Base-by-base conservation (phyloP, 78 protist genomes). In the Polysphondylium violaceum region DNA sequence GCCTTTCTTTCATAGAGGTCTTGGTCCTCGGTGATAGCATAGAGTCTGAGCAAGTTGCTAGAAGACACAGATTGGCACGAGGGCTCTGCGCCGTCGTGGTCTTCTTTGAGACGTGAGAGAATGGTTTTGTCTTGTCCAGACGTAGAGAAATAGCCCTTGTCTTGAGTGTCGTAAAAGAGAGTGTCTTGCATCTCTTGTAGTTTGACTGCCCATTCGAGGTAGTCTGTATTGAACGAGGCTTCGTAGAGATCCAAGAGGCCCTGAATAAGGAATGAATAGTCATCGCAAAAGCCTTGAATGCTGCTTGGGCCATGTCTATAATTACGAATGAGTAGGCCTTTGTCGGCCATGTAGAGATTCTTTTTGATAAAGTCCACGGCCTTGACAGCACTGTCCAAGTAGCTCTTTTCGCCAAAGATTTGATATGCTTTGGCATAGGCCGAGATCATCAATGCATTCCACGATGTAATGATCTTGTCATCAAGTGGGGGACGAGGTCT, bases 401-500 rank as follows among this genome's bases (percentile, higher is more conserved):
- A 88, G 2, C 1, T 35, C 36, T 16, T 7, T 36, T 87, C 89
- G 14, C 27, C 58, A 17, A 77, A 29, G 3, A 69, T 27, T 69
- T 44, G 87, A 29, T 50, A 53, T 0, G 94, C 92, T 36, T 44
- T 64, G 0, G 94, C 77, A 23, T 94, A 76, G 2, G 93, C 95
- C 9, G 81, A 51, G 7, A 95, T 88, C 95, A 93, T 93, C 69
- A 95, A 55, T 41, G 95, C 97, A 73, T 95, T 95, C 97, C 97
- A 95, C 2, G 90, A 40, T 16, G 91, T 72, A 12, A 95, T 63
- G 43, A 95, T 89, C 85, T 95, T 95, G 60, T 95, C 97, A 51
- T 95, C 97, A 23, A 95, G 59, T 12, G 65, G 95, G 29, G 97
- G 97, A 35, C 76, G 50, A 25, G 94, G 78, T 63, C 95, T 76